phyloP scores from a whole-genome alignment of 257 asterid species.

The Solanum dulcamara region DNA sequence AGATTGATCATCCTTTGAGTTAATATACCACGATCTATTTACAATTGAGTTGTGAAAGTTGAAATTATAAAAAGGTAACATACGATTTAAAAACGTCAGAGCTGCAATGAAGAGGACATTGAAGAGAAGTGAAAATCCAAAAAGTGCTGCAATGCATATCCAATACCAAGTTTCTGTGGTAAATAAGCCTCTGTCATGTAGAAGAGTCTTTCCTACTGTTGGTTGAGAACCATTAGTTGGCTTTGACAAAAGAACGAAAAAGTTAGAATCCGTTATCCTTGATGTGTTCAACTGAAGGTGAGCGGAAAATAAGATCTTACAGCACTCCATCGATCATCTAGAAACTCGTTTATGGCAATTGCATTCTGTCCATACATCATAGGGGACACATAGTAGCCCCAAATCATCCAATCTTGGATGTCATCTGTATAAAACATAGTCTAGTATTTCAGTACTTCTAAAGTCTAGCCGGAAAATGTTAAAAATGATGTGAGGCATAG shows the following conservation, averaged over 20 bases:
- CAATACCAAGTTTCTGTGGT: constrained; percentile 60
- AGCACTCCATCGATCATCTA: constrained; percentile 71
- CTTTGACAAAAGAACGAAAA: constrained; percentile 7
- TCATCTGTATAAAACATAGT: constrained; percentile 33
- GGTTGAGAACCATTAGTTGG: constrained; percentile 43
- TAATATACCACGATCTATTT: not conserved
- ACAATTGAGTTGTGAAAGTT: not conserved
- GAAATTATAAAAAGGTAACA: constrained; percentile 1
- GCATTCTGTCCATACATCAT: constrained; percentile 95
- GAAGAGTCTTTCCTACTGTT: constrained; percentile 78
- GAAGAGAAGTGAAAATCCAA: constrained; percentile 59
- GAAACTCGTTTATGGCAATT: constrained; percentile 73
- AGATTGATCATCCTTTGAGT: not conserved
- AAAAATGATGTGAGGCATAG: not conserved
- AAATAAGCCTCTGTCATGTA: constrained; percentile 53
- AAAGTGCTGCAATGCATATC: constrained; percentile 60
- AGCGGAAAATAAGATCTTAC: constrained; percentile 18
- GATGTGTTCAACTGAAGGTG: not conserved
- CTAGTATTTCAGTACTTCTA: not conserved
- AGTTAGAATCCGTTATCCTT: not conserved
- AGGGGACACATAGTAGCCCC: constrained; percentile 89
- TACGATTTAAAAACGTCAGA: constrained; percentile 66
- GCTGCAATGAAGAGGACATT: constrained; percentile 61
- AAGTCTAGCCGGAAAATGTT: not conserved
- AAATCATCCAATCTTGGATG: constrained; percentile 69